phyloP scores from a whole-genome alignment of 2,329 filamentous ascomycete species.

The Claviceps sorghi region DNA sequence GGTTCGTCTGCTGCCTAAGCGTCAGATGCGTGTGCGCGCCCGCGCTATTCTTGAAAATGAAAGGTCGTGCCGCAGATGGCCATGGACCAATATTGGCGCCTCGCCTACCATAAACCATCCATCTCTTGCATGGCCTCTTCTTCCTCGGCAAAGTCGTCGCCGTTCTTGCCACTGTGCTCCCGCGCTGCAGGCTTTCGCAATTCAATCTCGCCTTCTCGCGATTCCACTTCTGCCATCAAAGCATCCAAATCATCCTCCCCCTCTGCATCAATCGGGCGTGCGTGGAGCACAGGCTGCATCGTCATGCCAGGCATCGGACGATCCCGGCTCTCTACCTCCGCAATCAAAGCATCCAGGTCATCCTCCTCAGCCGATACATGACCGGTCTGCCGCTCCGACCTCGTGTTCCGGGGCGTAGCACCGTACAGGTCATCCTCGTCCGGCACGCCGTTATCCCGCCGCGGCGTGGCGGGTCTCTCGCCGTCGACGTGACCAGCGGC shows the following conservation, averaged over 20 bases:
- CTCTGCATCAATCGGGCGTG: not conserved
- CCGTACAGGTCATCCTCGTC: slow-evolving; percentile 41
- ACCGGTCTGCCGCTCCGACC: slow-evolving; percentile 16
- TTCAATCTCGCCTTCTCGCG: slow-evolving; percentile 5
- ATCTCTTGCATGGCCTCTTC: slow-evolving; percentile 55
- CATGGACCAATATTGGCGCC: not conserved
- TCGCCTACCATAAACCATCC: slow-evolving; percentile 31
- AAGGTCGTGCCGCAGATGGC: too few species aligned
- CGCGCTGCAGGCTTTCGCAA: slow-evolving; percentile 4
- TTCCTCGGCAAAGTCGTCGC: slow-evolving; percentile 41
- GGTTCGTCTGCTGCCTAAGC: too few species aligned
- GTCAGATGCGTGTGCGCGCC: too few species aligned
- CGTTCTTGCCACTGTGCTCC: not conserved
- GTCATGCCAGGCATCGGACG: not conserved
- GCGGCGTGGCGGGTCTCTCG: slow-evolving; percentile 14
- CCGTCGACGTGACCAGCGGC: slow-evolving; percentile 1
- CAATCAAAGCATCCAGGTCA: slow-evolving; percentile 40
- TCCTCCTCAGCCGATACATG: slow-evolving; percentile 16
- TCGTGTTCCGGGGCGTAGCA: slow-evolving; percentile 29
- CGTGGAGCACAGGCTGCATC: too few species aligned
- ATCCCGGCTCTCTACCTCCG: slow-evolving; percentile 25
- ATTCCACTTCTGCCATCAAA: slow-evolving; percentile 34
- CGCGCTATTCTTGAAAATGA: too few species aligned
- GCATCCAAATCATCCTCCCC: slow-evolving; percentile 35
- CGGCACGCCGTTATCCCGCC: slow-evolving; percentile 9